Conservation (phyloP, 345 rosid species). For the Abelmoschus esculentus region DNA sequence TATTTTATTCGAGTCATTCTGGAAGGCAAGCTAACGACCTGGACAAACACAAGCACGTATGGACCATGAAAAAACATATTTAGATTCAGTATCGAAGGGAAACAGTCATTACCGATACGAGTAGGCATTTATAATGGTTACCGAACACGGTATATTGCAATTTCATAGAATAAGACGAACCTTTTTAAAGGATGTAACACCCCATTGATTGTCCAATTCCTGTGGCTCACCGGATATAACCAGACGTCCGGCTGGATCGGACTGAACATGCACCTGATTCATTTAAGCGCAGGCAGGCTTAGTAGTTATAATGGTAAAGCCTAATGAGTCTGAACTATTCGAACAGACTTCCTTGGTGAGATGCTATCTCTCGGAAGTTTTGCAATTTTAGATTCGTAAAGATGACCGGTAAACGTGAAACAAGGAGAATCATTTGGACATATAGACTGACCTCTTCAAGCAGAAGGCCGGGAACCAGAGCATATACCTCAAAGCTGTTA, state of each 20-base stretch:
- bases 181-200: conserved; percentile 63
- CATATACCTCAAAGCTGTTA: conserved; percentile 62
- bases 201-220: conserved; percentile 65
- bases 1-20: conserved; percentile 61
- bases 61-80: too few relatives aligned
- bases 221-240: conserved; percentile 63
- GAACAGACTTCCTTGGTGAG: too few relatives aligned
- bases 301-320: neutral
- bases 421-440: neutral
- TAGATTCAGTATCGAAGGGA: too few relatives aligned
- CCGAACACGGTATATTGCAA: neutral
- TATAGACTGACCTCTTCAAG: conserved; percentile 47
- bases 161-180: conserved; percentile 21
- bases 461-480: conserved; percentile 61
- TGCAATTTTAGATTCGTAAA: neutral
- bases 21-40: conserved; percentile 59
- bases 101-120: too few relatives aligned
- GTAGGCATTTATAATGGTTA: neutral
- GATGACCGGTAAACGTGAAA: neutral
- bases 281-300: neutral
- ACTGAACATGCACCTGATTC: conserved; percentile 63
- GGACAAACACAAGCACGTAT: neutral
- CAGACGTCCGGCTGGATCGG: conserved; percentile 65
- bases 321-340: neutral
- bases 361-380: neutral